Conservation (phyloP, 2,329 filamentous ascomycete genomes). For the Alternaria sp. region DNA sequence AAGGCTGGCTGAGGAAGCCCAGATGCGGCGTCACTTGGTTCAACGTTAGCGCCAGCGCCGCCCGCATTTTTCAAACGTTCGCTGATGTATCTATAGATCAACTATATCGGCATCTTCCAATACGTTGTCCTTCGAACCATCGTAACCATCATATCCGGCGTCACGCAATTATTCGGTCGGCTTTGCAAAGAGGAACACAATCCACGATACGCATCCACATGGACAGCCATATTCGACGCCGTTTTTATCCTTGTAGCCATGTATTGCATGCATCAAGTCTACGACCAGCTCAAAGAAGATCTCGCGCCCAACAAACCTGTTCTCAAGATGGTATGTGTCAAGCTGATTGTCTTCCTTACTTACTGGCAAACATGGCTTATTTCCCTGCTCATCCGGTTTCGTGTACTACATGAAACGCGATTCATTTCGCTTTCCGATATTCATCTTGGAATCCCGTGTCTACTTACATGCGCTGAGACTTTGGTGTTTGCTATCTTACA, state of each 20-base stretch:
- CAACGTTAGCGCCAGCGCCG: slow-evolving; percentile 63
- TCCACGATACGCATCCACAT: slow-evolving; percentile 83
- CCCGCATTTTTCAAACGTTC: slow-evolving; percentile 17
- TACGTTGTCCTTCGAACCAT: slow-evolving; percentile 83
- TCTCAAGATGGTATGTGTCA: slow-evolving; percentile 85
- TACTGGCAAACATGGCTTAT: slow-evolving; percentile 75
- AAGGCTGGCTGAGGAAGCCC: slow-evolving; percentile 76
- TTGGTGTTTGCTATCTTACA: slow-evolving; percentile 80
- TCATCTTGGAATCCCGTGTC: slow-evolving; percentile 79
- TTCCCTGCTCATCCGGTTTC: slow-evolving; percentile 64
- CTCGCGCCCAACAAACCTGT: slow-evolving; percentile 76
- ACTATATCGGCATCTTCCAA: slow-evolving; percentile 85
- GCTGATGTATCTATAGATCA: slow-evolving; percentile 59
- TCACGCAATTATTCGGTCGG: slow-evolving; percentile 71
- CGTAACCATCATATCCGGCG: slow-evolving; percentile 80
- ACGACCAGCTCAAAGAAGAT: slow-evolving; percentile 75
- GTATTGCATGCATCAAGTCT: slow-evolving; percentile 90
- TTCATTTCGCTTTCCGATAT: slow-evolving; percentile 77
- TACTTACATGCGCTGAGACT: slow-evolving; percentile 87
- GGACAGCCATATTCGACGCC: slow-evolving; percentile 78
- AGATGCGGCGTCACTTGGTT: slow-evolving; percentile 88
- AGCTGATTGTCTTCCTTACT: slow-evolving; percentile 88
- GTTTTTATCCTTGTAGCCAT: slow-evolving; percentile 82
- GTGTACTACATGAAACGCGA: slow-evolving; percentile 69
- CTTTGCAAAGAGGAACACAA: slow-evolving; percentile 84